A percentile compares a stretch with the other conserved stretches of the same genome.
These are phyloP conservation scores for Sugiyamaella mastotermitis DNA, from an alignment of 805 yeast genomes.

Conservation along the genomic window DNA sequence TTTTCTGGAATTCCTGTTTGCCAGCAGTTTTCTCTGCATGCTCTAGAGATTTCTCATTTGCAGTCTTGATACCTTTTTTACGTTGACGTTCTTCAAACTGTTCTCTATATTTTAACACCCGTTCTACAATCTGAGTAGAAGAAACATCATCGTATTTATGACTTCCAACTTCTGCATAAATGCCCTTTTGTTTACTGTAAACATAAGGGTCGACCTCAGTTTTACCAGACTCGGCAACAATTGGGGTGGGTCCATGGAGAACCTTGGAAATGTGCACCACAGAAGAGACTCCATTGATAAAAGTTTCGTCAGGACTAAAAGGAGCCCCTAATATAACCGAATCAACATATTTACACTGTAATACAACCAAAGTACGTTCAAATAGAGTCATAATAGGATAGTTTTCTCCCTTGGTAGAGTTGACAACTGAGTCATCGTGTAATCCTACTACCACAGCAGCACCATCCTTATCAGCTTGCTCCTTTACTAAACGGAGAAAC, in stretches of 20 bases:
- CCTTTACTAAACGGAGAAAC: slow-evolving; percentile 48
- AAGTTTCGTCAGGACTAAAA: slow-evolving; percentile 38
- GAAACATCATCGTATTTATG: slow-evolving; percentile 63
- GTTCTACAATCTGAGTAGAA: slow-evolving; percentile 62
- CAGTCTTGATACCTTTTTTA: slow-evolving; percentile 77
- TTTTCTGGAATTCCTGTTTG: background rate
- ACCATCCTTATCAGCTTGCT: slow-evolving; percentile 32
- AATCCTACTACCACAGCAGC: slow-evolving; percentile 63
- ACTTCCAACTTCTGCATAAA: slow-evolving; percentile 39
- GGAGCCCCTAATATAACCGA: slow-evolving; percentile 73
- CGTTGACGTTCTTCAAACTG: slow-evolving; percentile 82
- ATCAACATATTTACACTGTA: slow-evolving; percentile 83
- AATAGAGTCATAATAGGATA: slow-evolving; percentile 82
- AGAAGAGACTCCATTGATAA: slow-evolving; percentile 33
- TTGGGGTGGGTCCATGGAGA: slow-evolving; percentile 54
- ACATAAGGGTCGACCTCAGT: slow-evolving; percentile 35
- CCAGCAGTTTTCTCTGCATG: background rate
- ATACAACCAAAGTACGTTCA: slow-evolving; percentile 80
- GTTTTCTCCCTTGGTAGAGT: slow-evolving; percentile 51
- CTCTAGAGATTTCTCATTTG: slow-evolving; percentile 32
- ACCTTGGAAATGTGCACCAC: slow-evolving; percentile 36
- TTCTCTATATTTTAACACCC: slow-evolving; percentile 64
- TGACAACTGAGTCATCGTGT: slow-evolving; percentile 52
- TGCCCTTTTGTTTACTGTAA: slow-evolving; percentile 28
- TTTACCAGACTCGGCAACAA: slow-evolving; percentile 29